Percentiles rank a stretch among this genome's conserved stretches.
These are phyloP conservation scores for Ramalina peruviana DNA, from an alignment of 495 filamentous ascomycete species.

Conservation along the genomic window DNA sequence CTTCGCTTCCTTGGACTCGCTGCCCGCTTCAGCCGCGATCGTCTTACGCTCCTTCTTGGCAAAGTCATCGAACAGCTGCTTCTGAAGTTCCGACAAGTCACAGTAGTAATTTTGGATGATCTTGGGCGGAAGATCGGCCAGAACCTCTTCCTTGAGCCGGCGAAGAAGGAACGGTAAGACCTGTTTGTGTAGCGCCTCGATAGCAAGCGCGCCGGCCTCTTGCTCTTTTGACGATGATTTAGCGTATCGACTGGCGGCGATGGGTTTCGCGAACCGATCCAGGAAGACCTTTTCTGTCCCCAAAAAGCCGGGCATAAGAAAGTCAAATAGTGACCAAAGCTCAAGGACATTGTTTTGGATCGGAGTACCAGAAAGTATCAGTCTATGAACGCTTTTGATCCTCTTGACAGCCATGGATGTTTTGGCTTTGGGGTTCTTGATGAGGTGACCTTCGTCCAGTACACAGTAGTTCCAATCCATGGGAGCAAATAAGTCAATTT, in stretches of 20 bases:
- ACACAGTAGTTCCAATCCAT: slow-evolving; percentile 95
- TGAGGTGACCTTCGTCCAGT: slow-evolving; percentile 92
- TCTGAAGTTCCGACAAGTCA: slow-evolving; percentile 90
- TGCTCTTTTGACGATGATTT: slow-evolving; percentile 98
- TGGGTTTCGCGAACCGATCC: slow-evolving; percentile 94
- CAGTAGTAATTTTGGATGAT: slow-evolving; percentile 99
- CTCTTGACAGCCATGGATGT: slow-evolving; percentile 82
- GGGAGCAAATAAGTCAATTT: slow-evolving; percentile 67
- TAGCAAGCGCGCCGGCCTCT: slow-evolving; percentile 88
- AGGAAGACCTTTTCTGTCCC: slow-evolving; percentile 98
- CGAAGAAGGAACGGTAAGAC: slow-evolving; percentile 93
- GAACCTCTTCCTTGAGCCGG: slow-evolving; percentile 92
- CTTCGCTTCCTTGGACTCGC: slow-evolving; percentile 76
- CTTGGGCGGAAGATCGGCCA: slow-evolving; percentile 93
- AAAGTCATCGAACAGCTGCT: slow-evolving; percentile 92
- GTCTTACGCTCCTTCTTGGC: slow-evolving; percentile 80
- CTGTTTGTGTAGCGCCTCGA: slow-evolving; percentile 95
- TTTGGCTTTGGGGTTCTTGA: slow-evolving; percentile 96
- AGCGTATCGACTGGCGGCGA: slow-evolving; percentile 83
- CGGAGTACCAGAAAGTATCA: slow-evolving; percentile 92
- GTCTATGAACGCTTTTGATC: slow-evolving; percentile 75
- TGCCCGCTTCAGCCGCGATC: slow-evolving; percentile 61
- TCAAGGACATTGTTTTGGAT: slow-evolving; percentile 98
- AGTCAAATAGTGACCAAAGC: slow-evolving; percentile 98
- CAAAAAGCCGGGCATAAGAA: slow-evolving; percentile 96